Base-by-base conservation (phyloP, 306 rosid genomes). In the Acacia acuminata region DNA sequence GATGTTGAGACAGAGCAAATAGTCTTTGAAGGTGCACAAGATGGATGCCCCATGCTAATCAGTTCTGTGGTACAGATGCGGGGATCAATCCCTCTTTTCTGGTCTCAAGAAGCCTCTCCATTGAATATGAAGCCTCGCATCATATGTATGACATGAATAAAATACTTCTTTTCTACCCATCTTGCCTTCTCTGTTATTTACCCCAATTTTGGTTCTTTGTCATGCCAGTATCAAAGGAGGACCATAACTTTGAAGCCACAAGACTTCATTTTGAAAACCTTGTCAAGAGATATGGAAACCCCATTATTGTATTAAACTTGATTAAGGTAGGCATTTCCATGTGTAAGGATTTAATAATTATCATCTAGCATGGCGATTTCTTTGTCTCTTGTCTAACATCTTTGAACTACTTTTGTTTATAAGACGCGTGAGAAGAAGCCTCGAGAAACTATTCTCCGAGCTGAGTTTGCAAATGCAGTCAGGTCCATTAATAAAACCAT, bases 1-100 rank as follows among this genome's bases (percentile, higher is more conserved):
- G 99, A 96, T 48, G 99, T 96, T 85, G 99, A 96, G 93, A 94
- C 97, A 64, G 99, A 96, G 82, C 99, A 96, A 58, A 86, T 96
- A 84, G 89, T 96, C 55, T 90, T 80, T 84, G 90, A 88, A 73
- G 93, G 86, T 85, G 89, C 88, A 79, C 69, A 82, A 65, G 89
- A 88, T 79, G 97, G 94, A 74, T 78, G 61, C 80, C 92, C 94
- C 3, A 82, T 84, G 81, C 97, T 87, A 86, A 94, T 96, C 84
- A 96, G 97, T 88, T 96, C 99, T 9, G 90, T 92, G 76, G 98
- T 96, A 66, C 98, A 96, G 85, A 89, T 87, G 68, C 88, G 99
- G 81, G 99, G 99, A 60, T 96, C 99, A 40, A 96, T 96, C 83
- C 99, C 99, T 80, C 97, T 96, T 42, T 96, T 94, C 86, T 96